Conservation (phyloP, 345 rosid species). For the Lepidium aucheri region DNA sequence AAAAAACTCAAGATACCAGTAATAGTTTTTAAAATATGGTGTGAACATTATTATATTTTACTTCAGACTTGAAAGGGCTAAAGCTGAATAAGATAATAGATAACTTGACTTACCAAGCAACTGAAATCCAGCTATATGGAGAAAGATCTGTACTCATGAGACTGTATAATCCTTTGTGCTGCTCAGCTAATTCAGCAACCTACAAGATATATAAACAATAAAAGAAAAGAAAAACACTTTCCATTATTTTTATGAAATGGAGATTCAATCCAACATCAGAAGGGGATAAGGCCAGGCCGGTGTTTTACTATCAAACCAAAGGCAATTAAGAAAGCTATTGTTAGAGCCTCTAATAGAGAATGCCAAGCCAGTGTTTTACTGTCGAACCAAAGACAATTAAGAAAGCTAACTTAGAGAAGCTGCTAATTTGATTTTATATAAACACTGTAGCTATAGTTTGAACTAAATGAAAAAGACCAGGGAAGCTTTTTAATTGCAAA, state of each 20-base stretch:
- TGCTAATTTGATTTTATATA: no score
- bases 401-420: no score
- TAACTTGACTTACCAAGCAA: constrained; percentile 10
- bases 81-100: constrained; percentile 2
- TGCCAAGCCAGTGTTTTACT: no score
- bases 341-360: background rate
- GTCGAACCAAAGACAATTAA: no score
- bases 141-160: constrained; percentile 11
- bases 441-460: no score
- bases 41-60: no score
- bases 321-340: no score
- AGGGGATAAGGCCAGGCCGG: no score
- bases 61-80: background rate
- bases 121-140: constrained; percentile 13
- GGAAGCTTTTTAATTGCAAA: background rate
- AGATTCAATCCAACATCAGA: background rate
- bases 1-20: no score
- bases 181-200: background rate
- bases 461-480: no score
- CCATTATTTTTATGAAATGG: background rate
- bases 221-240: background rate
- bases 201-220: background rate
- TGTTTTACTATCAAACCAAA: no score
- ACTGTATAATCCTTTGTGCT: background rate
- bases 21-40: no score